Evolutionary conservation across 2,329 filamentous ascomycete genomes (phyloP).

Genomic region (Fusarium agapanthi): DNA sequence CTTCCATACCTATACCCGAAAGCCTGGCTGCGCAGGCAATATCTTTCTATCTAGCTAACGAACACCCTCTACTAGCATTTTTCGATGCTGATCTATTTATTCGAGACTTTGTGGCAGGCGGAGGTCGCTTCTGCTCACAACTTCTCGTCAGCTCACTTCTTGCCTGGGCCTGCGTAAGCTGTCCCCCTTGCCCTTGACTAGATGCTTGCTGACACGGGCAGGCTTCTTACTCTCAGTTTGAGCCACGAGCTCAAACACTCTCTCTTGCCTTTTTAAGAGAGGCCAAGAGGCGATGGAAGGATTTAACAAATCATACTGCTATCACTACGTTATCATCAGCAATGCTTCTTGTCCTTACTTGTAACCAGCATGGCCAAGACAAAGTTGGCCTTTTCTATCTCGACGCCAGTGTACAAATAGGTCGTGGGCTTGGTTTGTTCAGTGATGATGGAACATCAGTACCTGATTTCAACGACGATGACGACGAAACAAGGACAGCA

Average conservation of each 20-base stretch:
- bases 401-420: not conserved
- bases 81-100: slow-evolving; percentile 13
- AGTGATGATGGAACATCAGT: not conserved
- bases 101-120: not conserved
- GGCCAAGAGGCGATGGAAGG: not conserved
- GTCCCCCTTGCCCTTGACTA: rapidly evolving
- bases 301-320: not conserved
- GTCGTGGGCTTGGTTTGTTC: not conserved
- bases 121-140: slow-evolving; percentile 2
- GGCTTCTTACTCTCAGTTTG: slow-evolving; percentile 18
- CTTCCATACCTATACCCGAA: not conserved
- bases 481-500: not conserved
- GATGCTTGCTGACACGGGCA: not conserved
- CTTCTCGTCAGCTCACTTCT: slow-evolving; percentile 12
- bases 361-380: slow-evolving; percentile 5
- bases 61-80: slow-evolving; percentile 8
- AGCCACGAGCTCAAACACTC: not conserved
- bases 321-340: not conserved
- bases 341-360: slow-evolving; percentile 1
- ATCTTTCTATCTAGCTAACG: slow-evolving; percentile 9
- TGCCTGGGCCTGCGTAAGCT: slow-evolving; percentile 17
- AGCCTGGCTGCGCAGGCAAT: not conserved
- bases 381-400: not conserved
- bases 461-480: not conserved
- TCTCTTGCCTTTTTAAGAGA: not conserved